phyloP scores from a whole-genome alignment of 1,284 basidiomycete species.

The Crocinoboletus sp. region DNA sequence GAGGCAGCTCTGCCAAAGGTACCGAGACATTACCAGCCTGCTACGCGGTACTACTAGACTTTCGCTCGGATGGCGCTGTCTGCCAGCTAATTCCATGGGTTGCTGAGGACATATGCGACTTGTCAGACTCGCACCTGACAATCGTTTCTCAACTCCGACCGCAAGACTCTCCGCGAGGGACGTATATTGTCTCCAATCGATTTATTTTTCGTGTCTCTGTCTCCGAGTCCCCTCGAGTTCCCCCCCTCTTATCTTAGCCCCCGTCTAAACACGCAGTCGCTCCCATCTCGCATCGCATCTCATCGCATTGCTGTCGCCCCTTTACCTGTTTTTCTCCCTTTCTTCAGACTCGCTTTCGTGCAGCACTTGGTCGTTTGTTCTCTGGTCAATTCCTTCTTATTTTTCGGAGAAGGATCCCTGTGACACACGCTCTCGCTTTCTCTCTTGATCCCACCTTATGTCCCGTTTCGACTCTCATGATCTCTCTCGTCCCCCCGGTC shows the following conservation, averaged over 20 bases:
- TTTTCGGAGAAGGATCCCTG: conserved; percentile 14
- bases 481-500: conserved; percentile 39
- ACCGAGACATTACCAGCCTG: not conserved
- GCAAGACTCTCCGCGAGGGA: conserved; percentile 33
- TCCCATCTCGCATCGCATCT: conserved; percentile 30
- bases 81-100: conserved; percentile 7
- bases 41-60: not conserved
- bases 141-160: conserved; percentile 33
- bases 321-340: conserved; percentile 19
- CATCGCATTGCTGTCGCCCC: conserved; percentile 35
- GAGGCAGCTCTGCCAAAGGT: conserved; percentile 9
- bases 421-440: not conserved
- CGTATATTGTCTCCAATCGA: conserved; percentile 26
- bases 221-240: not conserved
- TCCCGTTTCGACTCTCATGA: conserved; percentile 42
- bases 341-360: conserved; percentile 32
- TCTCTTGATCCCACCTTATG: conserved; percentile 24
- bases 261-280: conserved; percentile 28
- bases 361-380: conserved; percentile 31
- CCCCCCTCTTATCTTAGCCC: conserved; percentile 29
- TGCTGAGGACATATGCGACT: not conserved
- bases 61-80: not conserved
- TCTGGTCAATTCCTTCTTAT: conserved; percentile 11
- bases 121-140: conserved; percentile 22
- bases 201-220: conserved; percentile 28